Conservation (phyloP, 2,329 filamentous ascomycete genomes). For the Fusarium chlamydosporum region DNA sequence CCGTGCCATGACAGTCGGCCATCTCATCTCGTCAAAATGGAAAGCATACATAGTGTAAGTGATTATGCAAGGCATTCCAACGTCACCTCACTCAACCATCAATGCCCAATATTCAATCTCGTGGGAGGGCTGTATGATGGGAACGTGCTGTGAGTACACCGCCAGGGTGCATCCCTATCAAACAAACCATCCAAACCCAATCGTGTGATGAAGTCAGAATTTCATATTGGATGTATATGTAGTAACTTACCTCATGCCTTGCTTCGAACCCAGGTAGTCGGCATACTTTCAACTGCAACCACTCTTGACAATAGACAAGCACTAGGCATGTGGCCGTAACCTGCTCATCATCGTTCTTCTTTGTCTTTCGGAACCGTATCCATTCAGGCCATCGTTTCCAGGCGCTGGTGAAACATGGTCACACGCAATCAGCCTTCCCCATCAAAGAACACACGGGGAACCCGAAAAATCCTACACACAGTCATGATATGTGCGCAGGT, state of each 20-base stretch:
- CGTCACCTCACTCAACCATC: conserved; percentile 4
- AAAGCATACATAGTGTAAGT: conserved; percentile 28
- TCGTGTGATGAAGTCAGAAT: conserved; percentile 7
- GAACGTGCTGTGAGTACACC: not conserved
- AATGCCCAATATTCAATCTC: conserved; percentile 5
- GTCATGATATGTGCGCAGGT: conserved; percentile 44
- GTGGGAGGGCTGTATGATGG: not conserved
- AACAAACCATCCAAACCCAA: not conserved
- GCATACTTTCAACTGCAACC: conserved; percentile 10
- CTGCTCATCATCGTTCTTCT: conserved; percentile 10
- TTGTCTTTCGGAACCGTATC: conserved; percentile 26
- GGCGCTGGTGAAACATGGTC: conserved; percentile 47
- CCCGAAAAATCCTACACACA: conserved; percentile 13
- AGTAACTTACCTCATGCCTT: conserved; percentile 1
- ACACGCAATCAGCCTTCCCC: conserved; percentile 36
- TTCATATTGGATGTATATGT: not conserved
- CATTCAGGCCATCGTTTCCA: conserved; percentile 27
- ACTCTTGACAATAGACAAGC: not conserved
- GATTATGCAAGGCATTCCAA: conserved; percentile 9
- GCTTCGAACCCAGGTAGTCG: conserved; percentile 10
- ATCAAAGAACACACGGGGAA: conserved; percentile 14
- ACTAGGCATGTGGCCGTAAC: conserved; percentile 24
- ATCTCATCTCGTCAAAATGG: conserved; percentile 16
- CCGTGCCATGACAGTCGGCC: conserved; percentile 28
- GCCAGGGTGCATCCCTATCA: conserved; percentile 4